Percentiles rank a stretch among this genome's conserved stretches.
phyloP scores from a whole-genome alignment of 371 early-diverging fungal genomes.

The Actinomucor elegans region DNA sequence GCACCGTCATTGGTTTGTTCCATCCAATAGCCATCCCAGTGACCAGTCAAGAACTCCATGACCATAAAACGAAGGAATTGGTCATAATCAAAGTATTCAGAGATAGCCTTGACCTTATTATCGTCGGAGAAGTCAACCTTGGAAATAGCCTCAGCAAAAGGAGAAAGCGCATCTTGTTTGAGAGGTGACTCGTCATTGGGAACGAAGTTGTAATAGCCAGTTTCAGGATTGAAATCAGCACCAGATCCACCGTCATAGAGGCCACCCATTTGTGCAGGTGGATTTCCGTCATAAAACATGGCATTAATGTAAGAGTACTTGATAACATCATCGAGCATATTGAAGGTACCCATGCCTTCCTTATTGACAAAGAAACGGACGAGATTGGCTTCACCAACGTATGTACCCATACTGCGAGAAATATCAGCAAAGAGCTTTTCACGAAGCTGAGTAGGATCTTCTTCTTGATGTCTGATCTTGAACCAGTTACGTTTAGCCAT shows the following conservation, averaged over 20 bases:
- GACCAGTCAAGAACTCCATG: slow-evolving; percentile 54
- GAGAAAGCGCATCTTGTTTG: slow-evolving; percentile 26
- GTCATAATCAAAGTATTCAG: slow-evolving; percentile 44
- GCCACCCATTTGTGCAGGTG: slow-evolving; percentile 43
- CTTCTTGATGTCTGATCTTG: slow-evolving; percentile 57
- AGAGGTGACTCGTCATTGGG: slow-evolving; percentile 40
- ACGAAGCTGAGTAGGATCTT: slow-evolving; percentile 61
- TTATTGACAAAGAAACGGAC: slow-evolving; percentile 52
- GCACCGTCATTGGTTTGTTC: slow-evolving; percentile 57
- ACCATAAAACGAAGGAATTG: slow-evolving; percentile 58
- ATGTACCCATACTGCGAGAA: slow-evolving; percentile 47
- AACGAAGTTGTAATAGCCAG: slow-evolving; percentile 31
- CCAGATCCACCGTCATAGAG: slow-evolving; percentile 59
- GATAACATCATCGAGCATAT: slow-evolving; percentile 52
- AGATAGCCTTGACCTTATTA: slow-evolving; percentile 32
- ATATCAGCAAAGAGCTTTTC: slow-evolving; percentile 59
- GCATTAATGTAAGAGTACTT: slow-evolving; percentile 50
- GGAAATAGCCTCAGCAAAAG: slow-evolving; percentile 34
- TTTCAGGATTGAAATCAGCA: slow-evolving; percentile 39
- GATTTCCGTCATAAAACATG: slow-evolving; percentile 48
- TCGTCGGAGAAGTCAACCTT: slow-evolving; percentile 39
- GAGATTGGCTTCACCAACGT: slow-evolving; percentile 53
- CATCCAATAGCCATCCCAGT: slow-evolving; percentile 65
- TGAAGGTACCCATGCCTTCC: slow-evolving; percentile 56
- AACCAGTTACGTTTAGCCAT: slow-evolving; percentile 48